Conservation (phyloP, 2,329 filamentous ascomycete genomes). For the Cucurbitaria berberidis region DNA sequence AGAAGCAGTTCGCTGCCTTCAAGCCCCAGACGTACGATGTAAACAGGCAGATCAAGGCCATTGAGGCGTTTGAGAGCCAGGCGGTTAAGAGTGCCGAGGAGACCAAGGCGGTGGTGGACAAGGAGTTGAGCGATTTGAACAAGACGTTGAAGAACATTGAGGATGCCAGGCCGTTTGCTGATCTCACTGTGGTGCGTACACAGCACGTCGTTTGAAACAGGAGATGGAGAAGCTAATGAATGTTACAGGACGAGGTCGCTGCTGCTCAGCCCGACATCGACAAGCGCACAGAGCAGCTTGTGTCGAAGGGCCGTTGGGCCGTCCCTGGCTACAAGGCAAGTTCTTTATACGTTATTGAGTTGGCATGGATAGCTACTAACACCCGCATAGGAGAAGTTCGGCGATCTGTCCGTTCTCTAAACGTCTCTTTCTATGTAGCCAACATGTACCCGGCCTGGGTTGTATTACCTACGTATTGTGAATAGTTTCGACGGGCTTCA, state of each 20-base stretch:
- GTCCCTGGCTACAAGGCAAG: slow-evolving; percentile 98
- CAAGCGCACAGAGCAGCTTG: slow-evolving; percentile 92
- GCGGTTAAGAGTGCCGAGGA: slow-evolving; percentile 95
- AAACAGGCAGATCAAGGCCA: slow-evolving; percentile 91
- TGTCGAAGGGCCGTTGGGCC: slow-evolving; percentile 97
- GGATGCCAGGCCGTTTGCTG: slow-evolving; percentile 91
- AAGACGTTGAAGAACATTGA: slow-evolving; percentile 98
- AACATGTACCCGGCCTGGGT: slow-evolving; percentile 42
- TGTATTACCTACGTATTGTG: slow-evolving; percentile 50
- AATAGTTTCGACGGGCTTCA: slow-evolving; percentile 44
- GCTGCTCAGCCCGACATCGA: slow-evolving; percentile 95
- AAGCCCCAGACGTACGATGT: slow-evolving; percentile 95
- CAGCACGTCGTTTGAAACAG: neutral
- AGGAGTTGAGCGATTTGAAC: slow-evolving; percentile 90
- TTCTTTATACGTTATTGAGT: slow-evolving; percentile 15
- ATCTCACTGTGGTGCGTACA: slow-evolving; percentile 90
- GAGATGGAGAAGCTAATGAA: slow-evolving; percentile 25
- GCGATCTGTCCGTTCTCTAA: slow-evolving; percentile 94
- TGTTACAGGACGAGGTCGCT: slow-evolving; percentile 83
- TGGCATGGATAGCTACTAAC: slow-evolving; percentile 54
- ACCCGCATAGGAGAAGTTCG: slow-evolving; percentile 87
- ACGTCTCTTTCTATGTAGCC: slow-evolving; percentile 43
- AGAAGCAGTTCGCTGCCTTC: slow-evolving; percentile 92
- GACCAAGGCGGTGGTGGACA: slow-evolving; percentile 94
- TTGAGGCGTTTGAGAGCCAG: slow-evolving; percentile 97